These are phyloP conservation scores for Ceratobasidium papillatum DNA, from an alignment of 1,284 basidiomycete species.

Conservation along the genomic window DNA sequence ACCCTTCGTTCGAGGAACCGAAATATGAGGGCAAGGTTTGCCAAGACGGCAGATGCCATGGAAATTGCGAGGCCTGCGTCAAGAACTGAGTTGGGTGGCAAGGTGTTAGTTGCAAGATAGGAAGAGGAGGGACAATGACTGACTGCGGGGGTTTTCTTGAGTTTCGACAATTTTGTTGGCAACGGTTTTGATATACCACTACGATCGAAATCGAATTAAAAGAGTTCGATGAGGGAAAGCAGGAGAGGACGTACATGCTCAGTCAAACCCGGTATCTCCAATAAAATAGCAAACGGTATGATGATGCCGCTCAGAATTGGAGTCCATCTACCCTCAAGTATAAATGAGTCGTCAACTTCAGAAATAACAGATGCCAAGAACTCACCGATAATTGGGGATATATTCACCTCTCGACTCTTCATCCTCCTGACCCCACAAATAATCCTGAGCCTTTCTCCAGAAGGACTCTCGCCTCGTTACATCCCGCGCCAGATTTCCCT, in stretches of 20 bases:
- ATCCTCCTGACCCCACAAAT: slow-evolving; percentile 40
- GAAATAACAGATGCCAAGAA: not conserved
- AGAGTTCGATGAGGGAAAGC: not conserved
- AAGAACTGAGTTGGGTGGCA: slow-evolving; percentile 55
- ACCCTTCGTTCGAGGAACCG: slow-evolving; percentile 77
- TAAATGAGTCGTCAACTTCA: not conserved
- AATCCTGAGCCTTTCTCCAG: slow-evolving; percentile 30
- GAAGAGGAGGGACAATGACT: slow-evolving; percentile 20
- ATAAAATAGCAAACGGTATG: slow-evolving; percentile 79
- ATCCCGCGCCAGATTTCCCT: not conserved
- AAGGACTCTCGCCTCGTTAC: not conserved
- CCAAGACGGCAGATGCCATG: slow-evolving; percentile 71
- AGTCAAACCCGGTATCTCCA: slow-evolving; percentile 81
- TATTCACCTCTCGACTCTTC: slow-evolving; percentile 40
- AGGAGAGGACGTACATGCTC: slow-evolving; percentile 51
- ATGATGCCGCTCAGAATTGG: slow-evolving; percentile 76
- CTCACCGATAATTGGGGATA: slow-evolving; percentile 44
- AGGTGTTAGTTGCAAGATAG: slow-evolving; percentile 35
- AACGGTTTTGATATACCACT: slow-evolving; percentile 64
- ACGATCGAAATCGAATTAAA: not conserved
- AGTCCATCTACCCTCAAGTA: slow-evolving; percentile 51
- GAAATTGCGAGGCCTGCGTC: slow-evolving; percentile 72
- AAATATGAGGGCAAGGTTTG: slow-evolving; percentile 72
- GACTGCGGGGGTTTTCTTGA: slow-evolving; percentile 59
- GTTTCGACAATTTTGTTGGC: slow-evolving; percentile 59